Base-by-base conservation (phyloP, 306 rosid genomes). In the Prunus kanzakura region DNA sequence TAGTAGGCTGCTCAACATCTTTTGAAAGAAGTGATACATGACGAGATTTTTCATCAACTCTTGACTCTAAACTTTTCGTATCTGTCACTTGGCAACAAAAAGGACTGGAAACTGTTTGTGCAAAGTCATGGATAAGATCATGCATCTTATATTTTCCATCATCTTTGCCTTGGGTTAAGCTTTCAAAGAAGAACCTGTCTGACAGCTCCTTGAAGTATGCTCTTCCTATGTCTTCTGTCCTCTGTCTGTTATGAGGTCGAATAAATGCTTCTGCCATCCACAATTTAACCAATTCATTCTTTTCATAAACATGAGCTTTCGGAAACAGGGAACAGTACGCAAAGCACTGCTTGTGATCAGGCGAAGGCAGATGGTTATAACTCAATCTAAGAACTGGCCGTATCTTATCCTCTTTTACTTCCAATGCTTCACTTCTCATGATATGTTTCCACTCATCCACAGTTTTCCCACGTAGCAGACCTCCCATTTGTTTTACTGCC, bases 191-290 rank as follows among this genome's bases (percentile, higher is more conserved):
- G 71, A 52, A 71, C 57, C 77, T 71, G 66, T 49, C 68, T 6
- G 68, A 46, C 38, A 81, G 30, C 67, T 76, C 68, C 52, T 64
- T 68, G 51, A 75, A 76, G 47, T 67, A 58, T 61, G 35, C 4
- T 18, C 29, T 64, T 23, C 77, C 82, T 4, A 41, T 64, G 12
- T 63, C 71, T 64, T 71, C 77, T 43, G 45, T 64, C 46, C 20
- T 71, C 25, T 35, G 16, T 35, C 62, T 41, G 7, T 23, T 32
- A 2, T 19, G 18, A 16, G 55, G 30, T 11, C 35, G 23, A 29
- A 71, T 23, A 30, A 62, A 78, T 18, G 11, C 71, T 71, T 71
- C 73, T 19, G 82, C 82, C 49, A 50, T 71, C 77, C 77, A 71
- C 2, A 64, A 41, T 9, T 78, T 64, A 25, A 78, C 22, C 60